A percentile compares a stretch with the other conserved stretches of the same genome.
phyloP scores from a whole-genome alignment of 176 grass and related monocot species.

The Lolium multiflorum region DNA sequence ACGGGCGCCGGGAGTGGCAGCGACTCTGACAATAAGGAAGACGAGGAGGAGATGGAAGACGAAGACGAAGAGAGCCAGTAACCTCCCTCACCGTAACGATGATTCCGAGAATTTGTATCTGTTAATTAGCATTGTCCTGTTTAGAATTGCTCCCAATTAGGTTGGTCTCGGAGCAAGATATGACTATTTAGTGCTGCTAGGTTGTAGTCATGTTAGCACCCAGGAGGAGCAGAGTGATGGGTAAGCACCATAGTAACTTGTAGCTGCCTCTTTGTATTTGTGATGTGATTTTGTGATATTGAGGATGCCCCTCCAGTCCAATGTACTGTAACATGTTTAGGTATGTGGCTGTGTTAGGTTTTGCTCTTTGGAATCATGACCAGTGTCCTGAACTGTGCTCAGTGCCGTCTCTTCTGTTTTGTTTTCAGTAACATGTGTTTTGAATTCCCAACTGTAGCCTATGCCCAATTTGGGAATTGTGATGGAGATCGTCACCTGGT shows the following conservation, averaged over 20 bases:
- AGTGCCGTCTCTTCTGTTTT: not conserved
- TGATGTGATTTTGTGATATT: not conserved
- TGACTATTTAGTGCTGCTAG: conserved; percentile 3
- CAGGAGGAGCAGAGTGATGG: not conserved
- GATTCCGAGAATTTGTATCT: conserved; percentile 29
- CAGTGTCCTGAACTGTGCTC: not conserved
- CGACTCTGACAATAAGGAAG: conserved; percentile 48
- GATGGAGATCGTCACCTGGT: not conserved
- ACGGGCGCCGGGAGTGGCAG: conserved; percentile 6
- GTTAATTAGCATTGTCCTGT: not conserved
- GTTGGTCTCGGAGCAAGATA: not conserved
- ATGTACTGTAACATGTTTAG: not conserved
- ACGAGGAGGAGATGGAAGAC: conserved; percentile 41
- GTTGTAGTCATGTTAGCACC: conserved; percentile 7
- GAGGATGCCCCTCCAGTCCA: not conserved
- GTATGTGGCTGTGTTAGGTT: conserved; percentile 1
- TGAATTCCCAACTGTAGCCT: not conserved
- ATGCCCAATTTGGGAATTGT: not conserved
- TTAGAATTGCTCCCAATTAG: conserved; percentile 25
- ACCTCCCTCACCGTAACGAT: not conserved
- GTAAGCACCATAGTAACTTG: conserved; percentile 11
- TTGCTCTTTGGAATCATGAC: not conserved
- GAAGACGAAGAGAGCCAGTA: conserved; percentile 64
- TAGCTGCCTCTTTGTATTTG: conserved; percentile 22
- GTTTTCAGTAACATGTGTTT: not conserved